Evolutionary conservation across 768 basidiomycete species (phyloP).

Genomic region (Candolleomyces aberdarensis): DNA sequence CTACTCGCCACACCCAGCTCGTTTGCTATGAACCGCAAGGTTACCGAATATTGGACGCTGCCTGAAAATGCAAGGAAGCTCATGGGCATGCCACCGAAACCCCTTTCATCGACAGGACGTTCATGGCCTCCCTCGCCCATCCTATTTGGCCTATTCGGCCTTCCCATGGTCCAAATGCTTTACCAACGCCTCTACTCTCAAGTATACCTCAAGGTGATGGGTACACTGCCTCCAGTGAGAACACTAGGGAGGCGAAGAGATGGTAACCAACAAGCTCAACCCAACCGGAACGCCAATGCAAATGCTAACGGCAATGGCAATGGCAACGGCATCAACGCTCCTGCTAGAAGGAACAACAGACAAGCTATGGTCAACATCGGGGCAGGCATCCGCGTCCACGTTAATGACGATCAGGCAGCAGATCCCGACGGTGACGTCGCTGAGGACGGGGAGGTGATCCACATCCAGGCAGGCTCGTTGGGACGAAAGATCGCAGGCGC

Average conservation of each 20-base stretch:
- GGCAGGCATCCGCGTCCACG: neutral
- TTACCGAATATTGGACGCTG: constrained; percentile 30
- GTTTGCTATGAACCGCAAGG: constrained; percentile 24
- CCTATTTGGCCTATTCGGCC: constrained; percentile 49
- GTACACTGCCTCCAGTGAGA: constrained; percentile 26
- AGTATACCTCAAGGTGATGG: constrained; percentile 43
- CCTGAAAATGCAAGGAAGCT: constrained; percentile 27
- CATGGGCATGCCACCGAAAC: constrained; percentile 24
- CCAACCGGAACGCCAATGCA: constrained; percentile 17
- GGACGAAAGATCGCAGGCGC: constrained; percentile 71
- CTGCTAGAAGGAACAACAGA: neutral
- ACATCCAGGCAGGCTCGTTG: constrained; percentile 54
- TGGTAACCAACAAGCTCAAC: constrained; percentile 19
- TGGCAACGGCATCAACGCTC: constrained; percentile 17
- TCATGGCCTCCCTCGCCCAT: constrained; percentile 61
- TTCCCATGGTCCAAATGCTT: constrained; percentile 43
- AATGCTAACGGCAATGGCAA: constrained; percentile 19
- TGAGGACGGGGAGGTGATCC: constrained; percentile 49
- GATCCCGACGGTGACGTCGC: constrained; percentile 12
- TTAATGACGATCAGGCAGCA: constrained; percentile 21
- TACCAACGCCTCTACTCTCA: constrained; percentile 41
- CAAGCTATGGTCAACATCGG: neutral
- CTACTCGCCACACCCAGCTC: constrained; percentile 46
- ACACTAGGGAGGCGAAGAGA: constrained; percentile 15
- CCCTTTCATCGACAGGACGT: neutral